A percentile compares a stretch with the other conserved stretches of the same genome.
Evolutionary conservation across 2,329 filamentous ascomycete genomes (phyloP).

Genomic region (Neofusicoccum kwambonambiense): DNA sequence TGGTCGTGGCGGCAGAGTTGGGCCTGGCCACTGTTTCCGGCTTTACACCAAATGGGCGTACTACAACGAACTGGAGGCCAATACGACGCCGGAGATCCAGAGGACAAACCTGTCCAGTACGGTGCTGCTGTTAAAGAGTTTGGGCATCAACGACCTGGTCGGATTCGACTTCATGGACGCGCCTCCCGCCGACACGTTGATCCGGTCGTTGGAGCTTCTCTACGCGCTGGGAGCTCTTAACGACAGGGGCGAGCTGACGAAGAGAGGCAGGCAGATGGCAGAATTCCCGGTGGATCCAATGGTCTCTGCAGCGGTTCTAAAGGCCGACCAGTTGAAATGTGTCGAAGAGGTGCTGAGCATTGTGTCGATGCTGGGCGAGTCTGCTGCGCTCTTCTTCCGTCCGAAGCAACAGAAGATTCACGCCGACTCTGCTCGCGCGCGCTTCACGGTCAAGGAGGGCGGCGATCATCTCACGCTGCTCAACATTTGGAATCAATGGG

Average conservation of each 20-base stretch:
- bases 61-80: slow-evolving; percentile 92
- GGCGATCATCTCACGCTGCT: slow-evolving; percentile 87
- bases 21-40: slow-evolving; percentile 88
- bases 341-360: slow-evolving; percentile 90
- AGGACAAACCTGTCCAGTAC: slow-evolving; percentile 82
- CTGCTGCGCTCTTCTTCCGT: slow-evolving; percentile 85
- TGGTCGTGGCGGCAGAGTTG: slow-evolving; percentile 87
- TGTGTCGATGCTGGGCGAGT: slow-evolving; percentile 90
- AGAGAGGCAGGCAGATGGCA: slow-evolving; percentile 88
- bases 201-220: slow-evolving; percentile 82
- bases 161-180: slow-evolving; percentile 97
- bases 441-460: slow-evolving; percentile 87
- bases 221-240: slow-evolving; percentile 90
- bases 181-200: slow-evolving; percentile 84
- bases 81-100: slow-evolving; percentile 89
- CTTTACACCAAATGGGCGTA: slow-evolving; percentile 92
- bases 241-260: slow-evolving; percentile 83
- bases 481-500: slow-evolving; percentile 95
- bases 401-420: slow-evolving; percentile 98
- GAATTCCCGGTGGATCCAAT: slow-evolving; percentile 93
- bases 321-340: slow-evolving; percentile 85
- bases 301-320: slow-evolving; percentile 84
- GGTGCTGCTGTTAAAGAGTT: slow-evolving; percentile 80
- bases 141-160: slow-evolving; percentile 89
- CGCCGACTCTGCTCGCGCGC: slow-evolving; percentile 82